Evolutionary conservation across 2,329 filamentous ascomycete species (phyloP), one percentile per base, ranked within the genome.

Genomic region (Aspergillus pseudoterreus): DNA sequence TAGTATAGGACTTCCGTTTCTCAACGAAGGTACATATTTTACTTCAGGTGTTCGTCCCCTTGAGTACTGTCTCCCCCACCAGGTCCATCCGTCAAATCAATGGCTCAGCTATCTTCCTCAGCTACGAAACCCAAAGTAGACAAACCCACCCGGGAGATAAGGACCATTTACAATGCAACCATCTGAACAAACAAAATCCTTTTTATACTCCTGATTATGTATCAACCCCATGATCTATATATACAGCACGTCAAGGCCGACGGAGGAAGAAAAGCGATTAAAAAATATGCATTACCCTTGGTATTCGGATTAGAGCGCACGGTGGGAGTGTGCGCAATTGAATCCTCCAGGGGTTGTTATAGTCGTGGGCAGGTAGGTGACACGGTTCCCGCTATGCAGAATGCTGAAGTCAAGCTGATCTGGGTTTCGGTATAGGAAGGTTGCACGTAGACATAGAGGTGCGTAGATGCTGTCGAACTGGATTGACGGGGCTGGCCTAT

Each of bases 401-500:
- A 38, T 38, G 14, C 35, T n/a, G 14, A 6, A 38, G 14, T n/a
- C 12, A 38, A 38, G 27, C 27, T 30, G 27, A 30, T 30, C 6
- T 30, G 9, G 8, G 27, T 30, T 30, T 17, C 14, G 35, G 11
- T 6, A n/a, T n/a, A 17, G 5, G 39, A 22, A 42, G 15, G 22
- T 42, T 19, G 12, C 39, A 42, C 10, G 38, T 19, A 42, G n/a
- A 42, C 22, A 42, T 19, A 22, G 19, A 10, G 19, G 39, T 12
- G 35, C 12, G 35, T n/a, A n/a, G 35, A 4, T 38, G 35, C 15
- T 38, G 35, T 38, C 24, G n/a, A 14, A 27, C 22, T 17, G 12
- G 10, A 9, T 14, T 24, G 17, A 38, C n/a, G 9, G 17, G 14
- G 22, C 41, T 24, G 44, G 17, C 15, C 24, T 38, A 72, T 57